These are phyloP conservation scores for Fusarium bactridioides DNA, from an alignment of 2,329 filamentous ascomycete genomes.

Conservation along the genomic window DNA sequence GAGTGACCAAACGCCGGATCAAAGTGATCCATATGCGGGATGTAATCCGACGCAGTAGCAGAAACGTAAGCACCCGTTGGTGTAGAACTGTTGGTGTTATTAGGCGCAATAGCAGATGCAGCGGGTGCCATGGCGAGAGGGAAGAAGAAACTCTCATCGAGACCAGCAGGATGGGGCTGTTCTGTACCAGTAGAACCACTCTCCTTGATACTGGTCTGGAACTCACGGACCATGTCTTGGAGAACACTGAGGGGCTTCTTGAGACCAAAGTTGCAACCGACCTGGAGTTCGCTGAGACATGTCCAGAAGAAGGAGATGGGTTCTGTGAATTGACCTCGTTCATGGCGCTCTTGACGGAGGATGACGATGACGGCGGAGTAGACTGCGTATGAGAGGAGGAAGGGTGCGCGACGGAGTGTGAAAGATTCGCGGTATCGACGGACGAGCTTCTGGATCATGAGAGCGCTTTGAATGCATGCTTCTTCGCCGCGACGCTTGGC, in stretches of 20 bases:
- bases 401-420: conserved; percentile 50
- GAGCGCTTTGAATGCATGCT: conserved; percentile 44
- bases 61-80: conserved; percentile 34
- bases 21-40: conserved; percentile 38
- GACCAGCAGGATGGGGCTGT: conserved; percentile 33
- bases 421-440: conserved; percentile 50
- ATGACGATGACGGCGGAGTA: conserved; percentile 48
- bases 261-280: conserved; percentile 49
- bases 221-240: conserved; percentile 45
- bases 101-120: neutral
- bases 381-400: conserved; percentile 52
- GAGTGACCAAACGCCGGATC: conserved; percentile 39
- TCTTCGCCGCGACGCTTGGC: conserved; percentile 41
- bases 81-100: conserved; percentile 4
- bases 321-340: conserved; percentile 44
- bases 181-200: conserved; percentile 31
- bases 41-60: conserved; percentile 26
- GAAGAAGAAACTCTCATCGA: conserved; percentile 45
- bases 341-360: conserved; percentile 43
- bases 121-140: conserved; percentile 40
- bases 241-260: conserved; percentile 47
- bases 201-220: conserved; percentile 43
- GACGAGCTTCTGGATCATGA: conserved; percentile 49
- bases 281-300: conserved; percentile 46
- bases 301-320: conserved; percentile 50